Percentiles rank a stretch among this genome's conserved stretches.
These are phyloP conservation scores for Myriosclerotinia scirpicola DNA, from an alignment of 2,329 filamentous ascomycete genomes.

Conservation along the genomic window DNA sequence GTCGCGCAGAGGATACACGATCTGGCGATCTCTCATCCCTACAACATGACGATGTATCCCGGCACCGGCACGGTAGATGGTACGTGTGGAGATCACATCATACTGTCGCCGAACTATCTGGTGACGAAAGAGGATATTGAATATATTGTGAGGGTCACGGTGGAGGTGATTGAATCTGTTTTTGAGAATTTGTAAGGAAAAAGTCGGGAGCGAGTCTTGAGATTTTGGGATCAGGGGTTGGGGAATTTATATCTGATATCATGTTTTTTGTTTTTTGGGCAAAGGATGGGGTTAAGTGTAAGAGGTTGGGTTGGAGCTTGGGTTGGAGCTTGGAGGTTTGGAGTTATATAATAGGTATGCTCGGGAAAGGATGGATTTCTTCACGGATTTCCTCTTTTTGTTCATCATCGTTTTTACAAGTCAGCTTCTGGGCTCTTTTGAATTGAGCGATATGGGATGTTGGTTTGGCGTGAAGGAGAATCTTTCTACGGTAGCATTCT, in stretches of 20 bases:
- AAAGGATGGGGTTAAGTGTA: slow-evolving; percentile 12
- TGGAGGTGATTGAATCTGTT: slow-evolving; percentile 32
- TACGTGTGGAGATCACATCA: slow-evolving; percentile 58
- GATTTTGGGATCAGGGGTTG: not conserved
- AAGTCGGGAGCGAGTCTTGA: not conserved
- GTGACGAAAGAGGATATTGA: slow-evolving; percentile 54
- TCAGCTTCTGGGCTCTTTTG: not conserved
- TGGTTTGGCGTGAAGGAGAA: slow-evolving; percentile 8
- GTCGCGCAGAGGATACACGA: slow-evolving; percentile 53
- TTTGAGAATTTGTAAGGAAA: slow-evolving; percentile 26
- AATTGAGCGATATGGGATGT: slow-evolving; percentile 4
- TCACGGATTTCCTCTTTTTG: not conserved
- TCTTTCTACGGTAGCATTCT: slow-evolving; percentile 2
- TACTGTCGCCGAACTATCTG: slow-evolving; percentile 62
- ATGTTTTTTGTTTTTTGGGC: not conserved
- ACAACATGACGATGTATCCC: slow-evolving; percentile 60
- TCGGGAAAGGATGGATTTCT: not conserved
- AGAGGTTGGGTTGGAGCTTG: slow-evolving; percentile 9
- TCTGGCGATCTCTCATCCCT: slow-evolving; percentile 42
- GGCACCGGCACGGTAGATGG: slow-evolving; percentile 58
- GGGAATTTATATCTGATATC: not conserved
- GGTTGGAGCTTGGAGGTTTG: not conserved
- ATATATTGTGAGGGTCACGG: slow-evolving; percentile 49
- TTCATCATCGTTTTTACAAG: not conserved
- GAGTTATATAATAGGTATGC: slow-evolving; percentile 14